Conservation (phyloP, 306 rosid species). For the Castanea mollissima region DNA sequence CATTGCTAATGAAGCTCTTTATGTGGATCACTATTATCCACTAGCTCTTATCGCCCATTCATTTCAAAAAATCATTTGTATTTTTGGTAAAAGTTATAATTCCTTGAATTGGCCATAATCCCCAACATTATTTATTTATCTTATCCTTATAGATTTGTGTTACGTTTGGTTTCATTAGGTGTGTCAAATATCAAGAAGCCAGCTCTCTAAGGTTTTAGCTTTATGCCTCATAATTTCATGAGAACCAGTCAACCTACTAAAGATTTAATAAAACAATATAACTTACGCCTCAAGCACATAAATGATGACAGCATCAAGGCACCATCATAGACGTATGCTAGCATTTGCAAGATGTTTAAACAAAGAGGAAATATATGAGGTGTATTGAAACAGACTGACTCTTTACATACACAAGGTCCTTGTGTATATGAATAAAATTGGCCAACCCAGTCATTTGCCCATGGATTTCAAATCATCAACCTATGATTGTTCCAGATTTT, state of each 20-base stretch:
- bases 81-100: no score
- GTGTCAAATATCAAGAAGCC: neutral
- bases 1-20: neutral
- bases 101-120: no score
- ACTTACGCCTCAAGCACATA: neutral
- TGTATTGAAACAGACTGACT: neutral
- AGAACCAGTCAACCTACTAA: neutral
- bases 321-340: no score
- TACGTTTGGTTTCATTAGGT: no score
- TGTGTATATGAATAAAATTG: neutral
- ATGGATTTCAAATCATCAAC: neutral
- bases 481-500: neutral
- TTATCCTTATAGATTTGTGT: no score
- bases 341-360: no score
- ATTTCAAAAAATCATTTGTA: neutral
- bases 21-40: neutral
- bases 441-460: neutral
- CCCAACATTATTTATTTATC: no score
- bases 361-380: no score
- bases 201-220: neutral
- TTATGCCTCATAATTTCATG: neutral
- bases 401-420: neutral
- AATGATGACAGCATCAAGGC: no score
- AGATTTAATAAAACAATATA: neutral
- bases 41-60: neutral